Evolutionary conservation across 208 protist genomes (phyloP).

Genomic region (Trypanosoma cruzi): DNA sequence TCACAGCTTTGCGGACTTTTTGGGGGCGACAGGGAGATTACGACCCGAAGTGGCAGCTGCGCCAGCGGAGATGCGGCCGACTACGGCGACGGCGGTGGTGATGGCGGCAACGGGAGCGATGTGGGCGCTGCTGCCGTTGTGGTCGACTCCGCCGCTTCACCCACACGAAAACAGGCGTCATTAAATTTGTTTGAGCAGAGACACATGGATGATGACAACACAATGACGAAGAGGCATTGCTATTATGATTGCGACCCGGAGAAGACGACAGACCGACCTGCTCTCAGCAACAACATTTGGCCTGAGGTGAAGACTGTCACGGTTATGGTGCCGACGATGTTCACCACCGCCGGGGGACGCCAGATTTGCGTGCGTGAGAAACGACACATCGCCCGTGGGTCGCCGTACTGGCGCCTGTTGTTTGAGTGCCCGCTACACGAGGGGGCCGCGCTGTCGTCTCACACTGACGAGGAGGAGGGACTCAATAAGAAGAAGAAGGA

Average conservation of each 20-base stretch:
- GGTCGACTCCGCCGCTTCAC: background rate
- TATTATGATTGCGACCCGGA: background rate
- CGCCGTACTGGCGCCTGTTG: constrained; percentile 52
- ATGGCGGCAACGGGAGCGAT: background rate
- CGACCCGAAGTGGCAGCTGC: background rate
- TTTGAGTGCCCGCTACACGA: constrained; percentile 26
- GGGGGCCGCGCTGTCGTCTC: background rate
- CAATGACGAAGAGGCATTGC: no score
- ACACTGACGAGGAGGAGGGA: background rate
- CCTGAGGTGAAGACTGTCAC: background rate
- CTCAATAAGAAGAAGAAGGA: background rate
- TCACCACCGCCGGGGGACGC: constrained; percentile 59
- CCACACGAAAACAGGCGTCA: background rate
- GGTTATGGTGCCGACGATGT: constrained; percentile 53
- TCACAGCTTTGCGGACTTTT: background rate
- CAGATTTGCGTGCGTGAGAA: constrained; percentile 57
- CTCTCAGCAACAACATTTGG: background rate
- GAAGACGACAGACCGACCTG: background rate
- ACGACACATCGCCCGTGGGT: constrained; percentile 32
- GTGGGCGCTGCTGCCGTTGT: constrained; percentile 4
- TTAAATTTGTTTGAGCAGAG: background rate
- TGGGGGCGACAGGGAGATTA: background rate
- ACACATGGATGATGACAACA: background rate
- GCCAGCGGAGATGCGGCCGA: background rate
- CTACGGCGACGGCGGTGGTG: background rate